phyloP scores from a whole-genome alignment of 805 yeast genomes.

The Metschnikowia picachoensis region DNA sequence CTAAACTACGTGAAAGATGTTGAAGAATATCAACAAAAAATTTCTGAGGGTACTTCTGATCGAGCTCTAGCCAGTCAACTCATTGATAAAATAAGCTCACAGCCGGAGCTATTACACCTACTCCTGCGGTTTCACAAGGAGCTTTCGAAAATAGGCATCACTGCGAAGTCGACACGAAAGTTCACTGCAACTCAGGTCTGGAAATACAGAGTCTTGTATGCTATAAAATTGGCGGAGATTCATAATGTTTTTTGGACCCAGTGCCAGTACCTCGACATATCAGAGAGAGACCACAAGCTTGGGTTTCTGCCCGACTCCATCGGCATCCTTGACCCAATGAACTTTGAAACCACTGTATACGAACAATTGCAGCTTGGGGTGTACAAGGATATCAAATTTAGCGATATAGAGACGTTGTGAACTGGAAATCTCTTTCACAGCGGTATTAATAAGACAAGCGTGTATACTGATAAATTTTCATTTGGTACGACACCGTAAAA shows the following conservation, averaged over 20 bases:
- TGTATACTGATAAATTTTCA: no score
- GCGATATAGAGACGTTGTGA: slow-evolving; percentile 18
- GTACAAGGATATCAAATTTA: slow-evolving; percentile 23
- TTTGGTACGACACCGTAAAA: background rate
- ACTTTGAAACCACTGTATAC: slow-evolving; percentile 28
- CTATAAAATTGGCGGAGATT: slow-evolving; percentile 23
- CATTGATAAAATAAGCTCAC: slow-evolving; percentile 20
- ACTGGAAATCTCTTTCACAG: background rate
- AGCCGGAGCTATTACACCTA: slow-evolving; percentile 29
- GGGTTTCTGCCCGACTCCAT: slow-evolving; percentile 22
- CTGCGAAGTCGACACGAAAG: slow-evolving; percentile 13
- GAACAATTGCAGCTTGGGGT: slow-evolving; percentile 26
- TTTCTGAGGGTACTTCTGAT: slow-evolving; percentile 20
- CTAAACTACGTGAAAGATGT: slow-evolving; percentile 28
- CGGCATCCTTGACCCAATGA: slow-evolving; percentile 38
- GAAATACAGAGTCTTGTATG: slow-evolving; percentile 20
- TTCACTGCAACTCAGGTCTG: slow-evolving; percentile 8
- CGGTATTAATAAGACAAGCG: background rate
- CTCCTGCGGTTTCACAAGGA: slow-evolving; percentile 31
- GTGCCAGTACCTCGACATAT: slow-evolving; percentile 27
- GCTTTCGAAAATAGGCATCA: slow-evolving; percentile 28
- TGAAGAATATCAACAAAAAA: slow-evolving; percentile 22
- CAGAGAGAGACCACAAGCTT: slow-evolving; percentile 29
- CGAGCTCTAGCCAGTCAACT: slow-evolving; percentile 23
- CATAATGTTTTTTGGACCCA: slow-evolving; percentile 38